Evolutionary conservation across 306 rosid genomes (phyloP).

Genomic region (Medicago lupulina): DNA sequence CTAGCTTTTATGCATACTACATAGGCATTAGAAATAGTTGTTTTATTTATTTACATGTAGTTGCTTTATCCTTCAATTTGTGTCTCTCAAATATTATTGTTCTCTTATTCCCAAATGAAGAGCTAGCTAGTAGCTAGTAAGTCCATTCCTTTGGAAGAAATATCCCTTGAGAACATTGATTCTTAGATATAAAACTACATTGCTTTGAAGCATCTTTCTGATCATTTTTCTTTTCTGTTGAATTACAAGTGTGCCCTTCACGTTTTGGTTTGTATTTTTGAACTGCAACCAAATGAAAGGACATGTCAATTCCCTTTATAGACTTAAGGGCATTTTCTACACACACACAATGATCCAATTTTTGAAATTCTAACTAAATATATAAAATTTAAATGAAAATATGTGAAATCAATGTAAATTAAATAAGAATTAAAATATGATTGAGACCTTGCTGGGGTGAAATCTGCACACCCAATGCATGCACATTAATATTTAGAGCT

Average conservation of each 20-base stretch:
- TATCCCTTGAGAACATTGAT: slow-evolving; percentile 50
- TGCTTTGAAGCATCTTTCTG: slow-evolving; percentile 45
- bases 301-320: background rate
- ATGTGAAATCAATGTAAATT: background rate
- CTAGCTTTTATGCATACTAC: background rate
- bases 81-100: background rate
- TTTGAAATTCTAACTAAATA: too few species aligned
- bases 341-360: background rate
- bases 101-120: background rate
- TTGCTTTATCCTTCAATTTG: background rate
- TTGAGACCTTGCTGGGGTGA: slow-evolving; percentile 61
- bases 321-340: too few species aligned
- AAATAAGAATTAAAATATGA: background rate
- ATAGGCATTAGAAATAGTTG: background rate
- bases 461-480: slow-evolving; percentile 63
- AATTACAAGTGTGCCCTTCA: slow-evolving; percentile 1
- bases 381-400: too few species aligned
- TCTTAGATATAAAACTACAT: slow-evolving; percentile 55
- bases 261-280: slow-evolving; percentile 35
- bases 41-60: background rate
- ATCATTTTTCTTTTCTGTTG: slow-evolving; percentile 39
- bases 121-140: slow-evolving; percentile 55
- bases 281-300: slow-evolving; percentile 45
- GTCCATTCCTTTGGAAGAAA: slow-evolving; percentile 90
- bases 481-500: slow-evolving; percentile 81